phyloP scores from a whole-genome alignment of 345 rosid species.

The Brassica napus region DNA sequence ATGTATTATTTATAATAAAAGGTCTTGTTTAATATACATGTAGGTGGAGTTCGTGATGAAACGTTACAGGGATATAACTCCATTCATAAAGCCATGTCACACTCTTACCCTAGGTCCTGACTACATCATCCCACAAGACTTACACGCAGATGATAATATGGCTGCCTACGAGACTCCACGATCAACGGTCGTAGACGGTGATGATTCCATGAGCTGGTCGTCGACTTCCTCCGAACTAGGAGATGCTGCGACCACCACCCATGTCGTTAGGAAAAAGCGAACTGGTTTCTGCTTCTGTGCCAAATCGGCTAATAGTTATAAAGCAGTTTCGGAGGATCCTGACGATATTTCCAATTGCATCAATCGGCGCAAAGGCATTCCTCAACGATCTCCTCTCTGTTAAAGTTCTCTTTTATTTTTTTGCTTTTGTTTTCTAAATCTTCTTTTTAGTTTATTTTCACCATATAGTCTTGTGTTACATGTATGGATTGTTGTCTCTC shows the following conservation, averaged over 20 bases:
- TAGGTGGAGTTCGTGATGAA: constrained; percentile 92
- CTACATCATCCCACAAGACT: constrained; percentile 82
- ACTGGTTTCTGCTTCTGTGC: constrained; percentile 62
- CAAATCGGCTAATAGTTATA: constrained; percentile 50
- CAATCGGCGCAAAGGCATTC: constrained; percentile 90
- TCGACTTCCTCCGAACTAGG: constrained; percentile 57
- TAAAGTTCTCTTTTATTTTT: constrained; percentile 27
- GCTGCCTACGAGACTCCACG: constrained; percentile 55
- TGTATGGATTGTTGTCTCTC: constrained; percentile 30
- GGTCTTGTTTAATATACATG: constrained; percentile 1
- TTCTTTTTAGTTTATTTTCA: constrained; percentile 22
- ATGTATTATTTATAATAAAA: neutral
- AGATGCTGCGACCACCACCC: constrained; percentile 35
- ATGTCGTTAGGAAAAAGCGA: constrained; percentile 73
- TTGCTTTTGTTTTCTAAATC: neutral
- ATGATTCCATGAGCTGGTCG: constrained; percentile 77
- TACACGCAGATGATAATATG: constrained; percentile 52
- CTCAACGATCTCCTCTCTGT: constrained; percentile 92
- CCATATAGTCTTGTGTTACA: constrained; percentile 34
- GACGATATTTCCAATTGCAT: constrained; percentile 62
- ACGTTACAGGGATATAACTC: constrained; percentile 68
- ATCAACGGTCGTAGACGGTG: constrained; percentile 74
- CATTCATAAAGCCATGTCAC: constrained; percentile 65
- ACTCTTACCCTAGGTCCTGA: constrained; percentile 81
- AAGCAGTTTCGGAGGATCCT: constrained; percentile 49